Conservation (phyloP, 2,329 filamentous ascomycete genomes). For the Ophiobolus disseminans region DNA sequence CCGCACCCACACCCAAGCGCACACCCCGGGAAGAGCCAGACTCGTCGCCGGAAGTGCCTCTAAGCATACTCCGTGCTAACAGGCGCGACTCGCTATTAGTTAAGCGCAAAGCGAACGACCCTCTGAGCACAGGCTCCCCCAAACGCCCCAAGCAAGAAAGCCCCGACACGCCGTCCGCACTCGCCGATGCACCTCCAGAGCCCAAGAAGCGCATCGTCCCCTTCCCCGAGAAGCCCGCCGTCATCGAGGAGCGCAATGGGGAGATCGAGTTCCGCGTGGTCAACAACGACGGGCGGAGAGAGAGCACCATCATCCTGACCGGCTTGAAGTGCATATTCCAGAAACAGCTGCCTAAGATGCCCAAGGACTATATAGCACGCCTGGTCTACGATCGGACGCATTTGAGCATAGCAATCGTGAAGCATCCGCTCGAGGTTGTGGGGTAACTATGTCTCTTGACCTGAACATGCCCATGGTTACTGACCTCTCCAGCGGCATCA, state of each 20-base stretch:
- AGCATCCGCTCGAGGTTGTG: conserved; percentile 93
- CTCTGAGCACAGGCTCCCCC: conserved; percentile 63
- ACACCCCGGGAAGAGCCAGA: neutral
- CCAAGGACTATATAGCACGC: conserved; percentile 97
- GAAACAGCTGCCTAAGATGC: conserved; percentile 98
- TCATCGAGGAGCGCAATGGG: conserved; percentile 89
- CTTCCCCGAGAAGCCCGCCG: conserved; percentile 92
- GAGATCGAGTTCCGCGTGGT: conserved; percentile 98
- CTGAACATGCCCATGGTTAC: neutral
- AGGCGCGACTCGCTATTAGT: conserved; percentile 35
- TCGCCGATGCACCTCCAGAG: conserved; percentile 44
- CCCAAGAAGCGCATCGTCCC: conserved; percentile 71
- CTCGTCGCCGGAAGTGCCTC: conserved; percentile 21
- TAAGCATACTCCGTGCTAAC: conserved; percentile 25
- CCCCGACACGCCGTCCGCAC: conserved; percentile 44
- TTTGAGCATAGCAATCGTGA: conserved; percentile 95
- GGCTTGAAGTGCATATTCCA: conserved; percentile 98
- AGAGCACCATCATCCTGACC: conserved; percentile 92
- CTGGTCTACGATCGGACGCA: conserved; percentile 97
- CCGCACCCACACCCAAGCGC: conserved; percentile 3
- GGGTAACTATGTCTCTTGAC: conserved; percentile 52
- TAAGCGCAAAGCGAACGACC: conserved; percentile 79
- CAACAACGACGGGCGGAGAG: conserved; percentile 89
- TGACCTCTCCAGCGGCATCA: conserved; percentile 74
- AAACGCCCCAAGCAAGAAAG: conserved; percentile 62